Evolutionary conservation across 1,139 yeast species (phyloP).

Genomic region (Saccharomycopsis crataegensis): DNA sequence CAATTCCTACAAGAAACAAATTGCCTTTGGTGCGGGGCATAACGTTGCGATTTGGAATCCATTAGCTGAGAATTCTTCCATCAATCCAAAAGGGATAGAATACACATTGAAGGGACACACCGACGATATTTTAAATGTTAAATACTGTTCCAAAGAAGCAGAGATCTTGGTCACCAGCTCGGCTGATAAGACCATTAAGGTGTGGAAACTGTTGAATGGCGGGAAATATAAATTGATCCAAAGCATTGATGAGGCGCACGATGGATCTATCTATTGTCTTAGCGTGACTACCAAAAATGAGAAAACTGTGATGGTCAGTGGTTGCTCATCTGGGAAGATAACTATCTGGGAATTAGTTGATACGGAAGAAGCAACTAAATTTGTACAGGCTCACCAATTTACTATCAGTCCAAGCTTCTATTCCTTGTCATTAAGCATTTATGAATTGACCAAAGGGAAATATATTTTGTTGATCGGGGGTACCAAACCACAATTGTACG

Average conservation of each 20-base stretch:
- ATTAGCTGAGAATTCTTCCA: slow-evolving; percentile 24
- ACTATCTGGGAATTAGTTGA: slow-evolving; percentile 39
- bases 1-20: slow-evolving; percentile 31
- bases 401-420: slow-evolving; percentile 42
- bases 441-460: slow-evolving; percentile 33
- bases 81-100: slow-evolving; percentile 36
- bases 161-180: slow-evolving; percentile 47
- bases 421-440: slow-evolving; percentile 58
- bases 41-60: slow-evolving; percentile 76
- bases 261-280: slow-evolving; percentile 45
- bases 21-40: slow-evolving; percentile 74
- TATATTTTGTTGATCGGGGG: slow-evolving; percentile 78
- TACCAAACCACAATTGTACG: slow-evolving; percentile 50
- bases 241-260: slow-evolving; percentile 32
- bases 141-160: slow-evolving; percentile 34
- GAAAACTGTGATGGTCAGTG: slow-evolving; percentile 42
- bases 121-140: slow-evolving; percentile 51
- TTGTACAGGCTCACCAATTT: slow-evolving; percentile 31
- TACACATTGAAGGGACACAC: slow-evolving; percentile 53
- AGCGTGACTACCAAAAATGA: slow-evolving; percentile 29
- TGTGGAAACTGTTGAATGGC: slow-evolving; percentile 43
- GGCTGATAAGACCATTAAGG: slow-evolving; percentile 53
- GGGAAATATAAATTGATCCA: slow-evolving; percentile 26
- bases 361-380: slow-evolving; percentile 21
- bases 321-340: slow-evolving; percentile 58